phyloP scores from a whole-genome alignment of 73 alveolate genomes.

The Durusdinium trenchii region DNA sequence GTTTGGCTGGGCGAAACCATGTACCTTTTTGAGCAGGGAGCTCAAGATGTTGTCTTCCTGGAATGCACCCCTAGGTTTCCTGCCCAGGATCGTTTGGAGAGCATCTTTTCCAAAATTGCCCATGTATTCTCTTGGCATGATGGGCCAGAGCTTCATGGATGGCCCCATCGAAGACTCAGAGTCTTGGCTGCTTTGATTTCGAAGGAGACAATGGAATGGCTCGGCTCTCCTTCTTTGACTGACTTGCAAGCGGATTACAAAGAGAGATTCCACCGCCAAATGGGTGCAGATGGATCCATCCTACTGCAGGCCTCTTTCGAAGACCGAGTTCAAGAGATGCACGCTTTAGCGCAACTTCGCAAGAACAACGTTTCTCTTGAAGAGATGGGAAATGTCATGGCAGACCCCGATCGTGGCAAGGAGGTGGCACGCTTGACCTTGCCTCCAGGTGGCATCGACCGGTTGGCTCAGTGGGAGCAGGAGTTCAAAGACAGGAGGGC shows the following conservation, averaged over 20 bases:
- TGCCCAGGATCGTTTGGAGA: not conserved
- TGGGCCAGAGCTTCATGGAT: conserved; percentile 41
- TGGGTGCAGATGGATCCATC: not conserved
- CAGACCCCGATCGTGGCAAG: not conserved
- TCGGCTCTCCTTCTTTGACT: not conserved
- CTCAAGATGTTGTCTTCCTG: not conserved
- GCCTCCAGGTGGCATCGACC: conserved; percentile 35
- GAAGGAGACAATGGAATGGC: not conserved
- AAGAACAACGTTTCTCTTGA: not conserved
- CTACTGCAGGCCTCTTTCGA: not conserved
- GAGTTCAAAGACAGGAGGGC: not conserved
- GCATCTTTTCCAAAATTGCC: not conserved
- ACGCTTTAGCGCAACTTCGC: not conserved
- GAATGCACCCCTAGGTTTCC: conserved; percentile 60
- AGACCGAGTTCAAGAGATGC: not conserved
- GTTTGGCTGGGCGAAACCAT: not conserved
- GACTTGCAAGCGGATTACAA: not conserved
- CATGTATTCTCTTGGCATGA: not conserved
- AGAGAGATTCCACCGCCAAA: not conserved
- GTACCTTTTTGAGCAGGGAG: conserved; percentile 12
- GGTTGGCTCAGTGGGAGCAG: not conserved
- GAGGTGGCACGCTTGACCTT: not conserved
- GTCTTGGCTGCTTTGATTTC: not conserved
- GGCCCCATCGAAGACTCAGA: conserved; percentile 26
- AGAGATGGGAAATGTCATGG: not conserved